These are phyloP conservation scores for Exophiala mesophila DNA, from an alignment of 2,329 filamentous ascomycete species.

Conservation along the genomic window DNA sequence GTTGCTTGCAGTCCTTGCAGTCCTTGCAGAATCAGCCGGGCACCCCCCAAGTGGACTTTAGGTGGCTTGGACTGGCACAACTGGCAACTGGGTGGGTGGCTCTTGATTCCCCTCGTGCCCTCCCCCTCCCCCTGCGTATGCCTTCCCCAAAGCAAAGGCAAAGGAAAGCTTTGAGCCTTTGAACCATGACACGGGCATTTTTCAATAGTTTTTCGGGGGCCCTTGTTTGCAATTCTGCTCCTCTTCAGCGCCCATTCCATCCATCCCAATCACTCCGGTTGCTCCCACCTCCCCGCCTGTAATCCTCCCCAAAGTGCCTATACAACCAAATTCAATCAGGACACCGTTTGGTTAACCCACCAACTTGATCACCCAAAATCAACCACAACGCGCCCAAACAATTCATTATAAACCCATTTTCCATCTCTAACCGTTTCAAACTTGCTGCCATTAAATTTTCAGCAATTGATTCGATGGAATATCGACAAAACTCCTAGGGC, in stretches of 20 bases:
- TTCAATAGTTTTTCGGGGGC: not conserved
- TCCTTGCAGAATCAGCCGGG: no score
- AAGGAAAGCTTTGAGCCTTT: not conserved
- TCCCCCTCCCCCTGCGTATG: not conserved
- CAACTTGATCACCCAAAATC: conserved; percentile 29
- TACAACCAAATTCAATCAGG: conserved; percentile 8
- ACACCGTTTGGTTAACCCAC: conserved; percentile 9
- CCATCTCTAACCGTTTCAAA: conserved; percentile 40
- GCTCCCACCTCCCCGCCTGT: conserved; percentile 1
- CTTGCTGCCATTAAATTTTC: conserved; percentile 36
- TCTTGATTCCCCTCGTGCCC: not conserved
- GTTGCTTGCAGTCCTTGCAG: no score
- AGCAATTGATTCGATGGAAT: conserved; percentile 48
- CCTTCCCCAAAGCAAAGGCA: not conserved
- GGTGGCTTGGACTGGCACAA: not conserved
- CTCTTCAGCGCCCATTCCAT: not conserved
- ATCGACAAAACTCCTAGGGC: conserved; percentile 30
- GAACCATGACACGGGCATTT: not conserved
- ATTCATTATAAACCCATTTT: conserved; percentile 43
- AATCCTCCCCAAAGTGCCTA: conserved; percentile 1
- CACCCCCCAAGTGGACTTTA: no score
- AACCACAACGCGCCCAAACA: conserved; percentile 37
- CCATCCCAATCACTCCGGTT: not conserved
- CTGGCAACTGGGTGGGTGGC: conserved; percentile 1
- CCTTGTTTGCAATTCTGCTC: not conserved